Evolutionary conservation across 768 basidiomycete species (phyloP), one percentile per base, ranked within the genome.

Genomic region (Trametes maxima): DNA sequence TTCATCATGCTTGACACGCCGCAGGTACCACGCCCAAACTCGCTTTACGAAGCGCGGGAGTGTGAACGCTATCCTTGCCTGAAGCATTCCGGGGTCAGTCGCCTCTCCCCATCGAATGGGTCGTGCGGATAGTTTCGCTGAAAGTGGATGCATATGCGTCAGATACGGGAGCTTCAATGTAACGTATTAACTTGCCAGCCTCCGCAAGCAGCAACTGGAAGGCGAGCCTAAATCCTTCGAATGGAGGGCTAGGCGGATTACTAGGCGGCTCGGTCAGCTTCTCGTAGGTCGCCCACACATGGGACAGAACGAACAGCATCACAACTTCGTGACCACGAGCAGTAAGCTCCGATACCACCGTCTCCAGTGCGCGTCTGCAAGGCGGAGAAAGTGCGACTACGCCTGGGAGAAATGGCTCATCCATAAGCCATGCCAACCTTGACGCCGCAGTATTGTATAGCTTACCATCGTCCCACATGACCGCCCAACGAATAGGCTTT

Each of bases 391-490:
- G 76, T 19, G 75, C 63, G 0, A 77, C 55, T 25, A 80, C 57
- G 16, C 71, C 71, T 72, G 42, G 21, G 5, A 28, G 3, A 17
- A 17, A 43, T 10, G 8, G 22, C 12, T 5, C 40, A 24, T n/a
- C 52, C 28, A 28, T 16, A 13, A 17, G 14, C 44, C 14, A 24
- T 5, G 8, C 19, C 16, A 2, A 28, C 28, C 5, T 3, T 14
- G 4, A 51, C 3, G n/a, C n/a, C 13, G 14, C 21, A 2, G 19
- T 14, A 25, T 44, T 24, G 40, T 4, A 13, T 1, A 25, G 49
- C 69, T 25, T 13, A 45, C 79, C 80, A 60, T 80, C 78, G 42
- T 78, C 73, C 80, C 78, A 79, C 52, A 80, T 62, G 12, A 80
- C 69, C 19, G 77, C 79, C 70, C 75, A 80, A 22, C 73, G 73